These are phyloP conservation scores for Chlorella sorokiniana DNA, from an alignment of 139 green algal species.

Conservation along the genomic window DNA sequence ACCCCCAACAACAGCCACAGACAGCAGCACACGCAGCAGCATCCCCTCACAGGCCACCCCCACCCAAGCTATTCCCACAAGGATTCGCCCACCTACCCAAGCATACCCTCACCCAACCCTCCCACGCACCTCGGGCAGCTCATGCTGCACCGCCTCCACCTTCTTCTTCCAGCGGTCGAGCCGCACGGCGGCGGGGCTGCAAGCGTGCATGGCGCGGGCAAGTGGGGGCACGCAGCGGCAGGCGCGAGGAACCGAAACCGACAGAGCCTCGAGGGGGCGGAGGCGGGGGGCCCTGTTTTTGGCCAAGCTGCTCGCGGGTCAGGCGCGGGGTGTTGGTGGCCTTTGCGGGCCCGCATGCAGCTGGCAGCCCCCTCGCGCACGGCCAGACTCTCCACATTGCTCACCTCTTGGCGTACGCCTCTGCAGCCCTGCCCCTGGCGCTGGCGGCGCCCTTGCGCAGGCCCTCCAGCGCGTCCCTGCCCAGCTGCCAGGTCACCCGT, in stretches of 20 bases:
- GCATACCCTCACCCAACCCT: no score
- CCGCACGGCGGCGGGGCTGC: conserved; percentile 26
- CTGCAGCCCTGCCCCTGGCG: not conserved
- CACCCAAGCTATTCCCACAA: no score
- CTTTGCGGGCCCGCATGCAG: no score
- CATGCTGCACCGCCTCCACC: conserved; percentile 7
- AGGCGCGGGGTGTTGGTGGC: no score
- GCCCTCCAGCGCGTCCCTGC: conserved; percentile 12
- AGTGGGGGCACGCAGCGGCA: not conserved
- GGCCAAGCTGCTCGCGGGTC: no score
- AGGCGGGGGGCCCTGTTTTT: no score
- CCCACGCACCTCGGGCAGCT: conserved; percentile 38
- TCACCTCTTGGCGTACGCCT: not conserved
- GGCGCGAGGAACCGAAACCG: not conserved
- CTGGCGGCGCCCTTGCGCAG: not conserved
- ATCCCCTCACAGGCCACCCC: no score
- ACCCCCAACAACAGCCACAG: no score
- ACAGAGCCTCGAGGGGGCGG: no score
- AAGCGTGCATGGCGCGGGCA: not conserved
- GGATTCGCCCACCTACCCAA: no score
- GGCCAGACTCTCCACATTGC: not conserved
- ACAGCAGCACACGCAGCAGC: no score
- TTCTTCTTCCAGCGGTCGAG: conserved; percentile 12
- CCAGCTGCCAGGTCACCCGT: conserved; percentile 13
- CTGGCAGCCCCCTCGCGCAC: not conserved